phyloP scores from a whole-genome alignment of 2,329 filamentous ascomycete genomes.

The Orbilia brochopaga region DNA sequence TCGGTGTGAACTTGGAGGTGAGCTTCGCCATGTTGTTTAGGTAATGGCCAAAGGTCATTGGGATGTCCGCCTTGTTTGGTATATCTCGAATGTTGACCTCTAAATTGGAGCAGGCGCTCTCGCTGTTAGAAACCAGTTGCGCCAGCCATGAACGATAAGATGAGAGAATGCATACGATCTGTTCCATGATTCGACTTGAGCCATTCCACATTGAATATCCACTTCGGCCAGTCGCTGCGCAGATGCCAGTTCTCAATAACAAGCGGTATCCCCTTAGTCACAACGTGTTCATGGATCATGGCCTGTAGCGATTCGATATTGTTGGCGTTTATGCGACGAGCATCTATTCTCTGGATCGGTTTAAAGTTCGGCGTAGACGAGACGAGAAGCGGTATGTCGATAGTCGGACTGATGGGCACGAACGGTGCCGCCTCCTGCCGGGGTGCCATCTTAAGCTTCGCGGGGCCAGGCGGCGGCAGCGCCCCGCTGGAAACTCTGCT shows the following conservation, averaged over 20 bases:
- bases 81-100: constrained; percentile 87
- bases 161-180: constrained; percentile 67
- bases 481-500: background rate
- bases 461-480: constrained; percentile 18
- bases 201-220: constrained; percentile 82
- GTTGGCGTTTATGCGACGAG: constrained; percentile 76
- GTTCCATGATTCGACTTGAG: constrained; percentile 77
- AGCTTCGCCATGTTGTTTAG: constrained; percentile 83
- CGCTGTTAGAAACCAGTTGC: constrained; percentile 21
- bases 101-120: constrained; percentile 57
- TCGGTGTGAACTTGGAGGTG: constrained; percentile 77
- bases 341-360: constrained; percentile 80
- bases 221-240: constrained; percentile 68
- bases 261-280: constrained; percentile 82
- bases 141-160: constrained; percentile 52
- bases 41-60: constrained; percentile 88
- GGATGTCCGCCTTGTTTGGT: constrained; percentile 72
- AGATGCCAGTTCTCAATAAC: constrained; percentile 89
- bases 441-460: constrained; percentile 28
- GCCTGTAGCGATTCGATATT: constrained; percentile 83
- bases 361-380: constrained; percentile 82
- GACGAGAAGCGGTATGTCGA: constrained; percentile 78
- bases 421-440: constrained; percentile 62
- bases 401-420: constrained; percentile 83
- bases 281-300: constrained; percentile 80